Evolutionary conservation across 257 asterid genomes (phyloP).

Genomic region (Nyctanthes arbortristis): DNA sequence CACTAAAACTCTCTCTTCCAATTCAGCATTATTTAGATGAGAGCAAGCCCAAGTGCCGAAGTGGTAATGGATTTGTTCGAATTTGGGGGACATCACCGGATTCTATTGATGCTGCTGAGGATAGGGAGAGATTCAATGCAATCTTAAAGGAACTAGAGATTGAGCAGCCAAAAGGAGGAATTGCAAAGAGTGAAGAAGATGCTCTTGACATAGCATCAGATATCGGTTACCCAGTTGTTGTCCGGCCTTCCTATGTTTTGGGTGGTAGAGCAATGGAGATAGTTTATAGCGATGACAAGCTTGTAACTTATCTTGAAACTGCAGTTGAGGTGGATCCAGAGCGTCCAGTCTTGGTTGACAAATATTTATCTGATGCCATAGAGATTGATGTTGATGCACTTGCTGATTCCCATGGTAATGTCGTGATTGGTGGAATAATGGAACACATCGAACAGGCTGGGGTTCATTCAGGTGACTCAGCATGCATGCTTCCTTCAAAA

Average conservation of each 20-base stretch:
- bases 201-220: slow-evolving; percentile 92
- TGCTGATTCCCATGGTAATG: slow-evolving; percentile 76
- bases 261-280: slow-evolving; percentile 99
- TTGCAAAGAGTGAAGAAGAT: slow-evolving; percentile 84
- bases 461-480: slow-evolving; percentile 96
- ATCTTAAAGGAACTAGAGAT: slow-evolving; percentile 77
- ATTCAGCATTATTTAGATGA: slow-evolving; percentile 74
- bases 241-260: slow-evolving; percentile 91
- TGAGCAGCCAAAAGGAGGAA: slow-evolving; percentile 98
- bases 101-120: slow-evolving; percentile 98
- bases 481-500: slow-evolving; percentile 93
- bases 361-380: slow-evolving; percentile 80
- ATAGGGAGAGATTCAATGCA: slow-evolving; percentile 82
- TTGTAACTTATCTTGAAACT: slow-evolving; percentile 71
- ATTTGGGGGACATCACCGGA: slow-evolving; percentile 99
- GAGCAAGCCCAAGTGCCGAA: slow-evolving; percentile 53
- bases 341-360: slow-evolving; percentile 92
- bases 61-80: slow-evolving; percentile 70
- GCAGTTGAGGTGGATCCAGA: slow-evolving; percentile 97
- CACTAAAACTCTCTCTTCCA: slow-evolving; percentile 81
- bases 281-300: slow-evolving; percentile 90
- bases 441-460: slow-evolving; percentile 99
- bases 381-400: slow-evolving; percentile 92
- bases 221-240: slow-evolving; percentile 94
- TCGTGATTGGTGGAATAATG: slow-evolving; percentile 98